Evolutionary conservation across 2,329 filamentous ascomycete species (phyloP), one percentile per base, ranked within the genome.

Genomic region (Fusarium stilboides): DNA sequence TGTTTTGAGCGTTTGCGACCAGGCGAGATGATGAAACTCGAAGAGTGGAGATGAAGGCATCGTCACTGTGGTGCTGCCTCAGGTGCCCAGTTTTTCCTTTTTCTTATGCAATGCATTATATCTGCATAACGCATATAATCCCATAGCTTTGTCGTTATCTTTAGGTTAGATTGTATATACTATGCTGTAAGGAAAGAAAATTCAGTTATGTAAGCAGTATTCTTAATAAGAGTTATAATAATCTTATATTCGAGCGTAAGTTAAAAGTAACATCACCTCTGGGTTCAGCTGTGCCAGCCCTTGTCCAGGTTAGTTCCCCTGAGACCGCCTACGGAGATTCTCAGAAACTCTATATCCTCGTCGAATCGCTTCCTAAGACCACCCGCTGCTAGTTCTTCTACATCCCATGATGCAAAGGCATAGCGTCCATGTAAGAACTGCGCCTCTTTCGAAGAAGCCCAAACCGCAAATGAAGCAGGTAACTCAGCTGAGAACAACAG

Each of bases 351-450:
- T 7, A 24, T 7, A 26, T 42, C 45, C 5, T n/a, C n/a, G 2
- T 40, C 20, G 5, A 57, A 39, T 6, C 20, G 46, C 5, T 34
- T 6, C 1, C 45, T 24, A 2, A 34, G 5, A 3, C 26, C 17
- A 3, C 36, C 45, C 8, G 4, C 19, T 20, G 24, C 40, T 13
- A 57, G 3, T 10, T 57, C 54, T 1, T 42, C 17, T 2, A 57
- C 36, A 4, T 57, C 45, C 54, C 54, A 57, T 4, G 39, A 40
- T 9, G 54, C 54, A 45, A 45, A 52, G 3, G 52, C 36, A n/a
- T 52, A 57, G 4, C 54, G 34, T 1, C 54, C 45, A 10, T 57
- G 54, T 3, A 57, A 36, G 2, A 57, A 57, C 0, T 17, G 12
- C 2, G 45, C 54, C 28, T 52, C 26, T 2, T 26, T 5, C 0